These are phyloP conservation scores for Tetradesmus obliquus DNA, from an alignment of 139 green algal species.

Conservation along the genomic window DNA sequence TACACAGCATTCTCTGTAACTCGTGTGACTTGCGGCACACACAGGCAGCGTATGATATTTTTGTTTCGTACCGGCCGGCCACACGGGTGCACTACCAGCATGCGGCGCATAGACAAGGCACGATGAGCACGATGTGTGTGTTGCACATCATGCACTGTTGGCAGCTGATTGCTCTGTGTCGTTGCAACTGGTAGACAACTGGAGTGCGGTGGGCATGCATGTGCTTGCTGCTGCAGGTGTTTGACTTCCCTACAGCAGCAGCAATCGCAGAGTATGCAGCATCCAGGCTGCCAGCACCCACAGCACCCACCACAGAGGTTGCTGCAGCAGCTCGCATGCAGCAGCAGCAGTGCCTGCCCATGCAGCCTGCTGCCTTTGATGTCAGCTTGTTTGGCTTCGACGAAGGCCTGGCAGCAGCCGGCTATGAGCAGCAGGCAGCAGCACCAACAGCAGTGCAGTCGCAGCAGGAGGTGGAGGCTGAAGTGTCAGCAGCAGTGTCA, in stretches of 20 bases:
- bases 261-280: slow-evolving; percentile 54
- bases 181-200: too few relatives aligned
- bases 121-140: too few relatives aligned
- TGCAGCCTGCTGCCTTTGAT: not conserved
- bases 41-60: too few relatives aligned
- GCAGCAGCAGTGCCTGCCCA: slow-evolving; percentile 54
- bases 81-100: too few relatives aligned
- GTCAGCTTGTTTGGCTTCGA: slow-evolving; percentile 22
- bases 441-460: slow-evolving; percentile 17
- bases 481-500: slow-evolving; percentile 15
- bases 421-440: not conserved
- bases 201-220: too few relatives aligned
- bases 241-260: slow-evolving; percentile 76
- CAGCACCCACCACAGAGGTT: slow-evolving; percentile 29
- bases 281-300: not conserved
- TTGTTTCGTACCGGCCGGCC: too few relatives aligned
- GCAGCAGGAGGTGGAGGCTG: not conserved
- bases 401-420: not conserved
- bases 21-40: too few relatives aligned
- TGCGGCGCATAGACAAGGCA: too few relatives aligned
- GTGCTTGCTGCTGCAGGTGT: slow-evolving; percentile 59
- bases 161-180: too few relatives aligned
- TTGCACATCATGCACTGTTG: too few relatives aligned
- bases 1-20: too few relatives aligned
- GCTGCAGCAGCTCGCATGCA: not conserved